Evolutionary conservation across 164 flowering plant species (phyloP).

Genomic region (Stephania yunnanensis): DNA sequence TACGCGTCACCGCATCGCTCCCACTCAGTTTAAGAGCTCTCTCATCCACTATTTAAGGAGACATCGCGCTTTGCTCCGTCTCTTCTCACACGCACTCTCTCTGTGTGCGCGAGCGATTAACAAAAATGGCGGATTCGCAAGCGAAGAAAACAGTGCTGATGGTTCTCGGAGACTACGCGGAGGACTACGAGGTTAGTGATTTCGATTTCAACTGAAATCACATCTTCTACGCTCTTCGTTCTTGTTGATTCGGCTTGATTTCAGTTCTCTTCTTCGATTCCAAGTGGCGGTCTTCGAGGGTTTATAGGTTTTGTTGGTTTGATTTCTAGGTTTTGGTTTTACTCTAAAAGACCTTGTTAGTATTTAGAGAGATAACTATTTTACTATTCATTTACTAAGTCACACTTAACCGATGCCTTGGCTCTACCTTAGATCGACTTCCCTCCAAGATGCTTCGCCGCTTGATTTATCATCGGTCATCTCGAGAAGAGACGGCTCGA

Average conservation of each 20-base stretch:
- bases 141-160: constrained; percentile 50
- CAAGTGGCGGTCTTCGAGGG: not conserved
- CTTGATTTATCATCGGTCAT: no score
- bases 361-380: no score
- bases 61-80: not conserved
- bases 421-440: no score
- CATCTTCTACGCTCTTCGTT: not conserved
- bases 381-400: no score
- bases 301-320: not conserved
- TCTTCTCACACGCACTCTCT: not conserved
- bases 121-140: constrained; percentile 26
- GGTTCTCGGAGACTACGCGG: constrained; percentile 88
- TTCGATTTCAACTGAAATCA: not conserved
- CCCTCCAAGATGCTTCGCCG: no score
- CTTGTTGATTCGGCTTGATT: not conserved
- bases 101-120: not conserved
- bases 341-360: no score
- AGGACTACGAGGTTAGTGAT: constrained; percentile 73
- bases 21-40: no score
- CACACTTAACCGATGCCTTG: no score
- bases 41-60: no score
- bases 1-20: no score
- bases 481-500: no score
- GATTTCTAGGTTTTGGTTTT: no score
- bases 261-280: not conserved